phyloP scores from a whole-genome alignment of 148 eudicot species.

The Rhododendron molle region DNA sequence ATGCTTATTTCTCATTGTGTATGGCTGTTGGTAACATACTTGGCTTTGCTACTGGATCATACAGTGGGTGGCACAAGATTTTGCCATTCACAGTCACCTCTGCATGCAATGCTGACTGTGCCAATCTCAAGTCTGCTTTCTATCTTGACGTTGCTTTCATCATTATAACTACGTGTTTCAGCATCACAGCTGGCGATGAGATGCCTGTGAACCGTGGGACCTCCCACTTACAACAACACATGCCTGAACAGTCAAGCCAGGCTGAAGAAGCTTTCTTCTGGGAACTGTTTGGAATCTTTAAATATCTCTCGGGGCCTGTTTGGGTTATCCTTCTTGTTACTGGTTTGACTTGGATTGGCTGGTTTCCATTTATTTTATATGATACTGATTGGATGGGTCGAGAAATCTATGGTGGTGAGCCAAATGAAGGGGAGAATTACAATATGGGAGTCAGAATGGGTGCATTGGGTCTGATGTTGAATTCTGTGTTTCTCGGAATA shows the following conservation, averaged over 20 bases:
- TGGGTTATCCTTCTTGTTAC: conserved; percentile 84
- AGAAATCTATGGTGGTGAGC: conserved; percentile 88
- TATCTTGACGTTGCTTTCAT: conserved; percentile 59
- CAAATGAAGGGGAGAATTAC: conserved; percentile 67
- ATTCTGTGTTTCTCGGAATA: conserved; percentile 76
- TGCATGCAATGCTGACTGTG: conserved; percentile 72
- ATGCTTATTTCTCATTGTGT: conserved; percentile 91
- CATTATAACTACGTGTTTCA: conserved; percentile 60
- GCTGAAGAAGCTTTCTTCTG: conserved; percentile 88
- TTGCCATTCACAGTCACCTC: conserved; percentile 74
- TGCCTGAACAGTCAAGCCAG: conserved; percentile 32
- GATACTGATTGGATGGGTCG: conserved; percentile 99
- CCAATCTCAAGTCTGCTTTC: conserved; percentile 94
- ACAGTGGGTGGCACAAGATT: conserved; percentile 66
- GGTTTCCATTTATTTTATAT: conserved; percentile 95
- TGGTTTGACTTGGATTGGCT: conserved; percentile 90
- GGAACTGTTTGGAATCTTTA: conserved; percentile 89
- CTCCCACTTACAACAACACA: conserved; percentile 23
- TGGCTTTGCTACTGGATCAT: conserved; percentile 95
- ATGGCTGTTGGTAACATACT: conserved; percentile 97
- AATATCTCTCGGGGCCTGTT: conserved; percentile 63
- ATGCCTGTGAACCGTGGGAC: conserved; percentile 39
- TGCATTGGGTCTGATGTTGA: conserved; percentile 87
- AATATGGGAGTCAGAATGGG: conserved; percentile 89
- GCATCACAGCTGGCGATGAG: conserved; percentile 70